These are phyloP conservation scores for Sclerotinia spermophila DNA, from an alignment of 2,329 filamentous ascomycete genomes.

Conservation along the genomic window DNA sequence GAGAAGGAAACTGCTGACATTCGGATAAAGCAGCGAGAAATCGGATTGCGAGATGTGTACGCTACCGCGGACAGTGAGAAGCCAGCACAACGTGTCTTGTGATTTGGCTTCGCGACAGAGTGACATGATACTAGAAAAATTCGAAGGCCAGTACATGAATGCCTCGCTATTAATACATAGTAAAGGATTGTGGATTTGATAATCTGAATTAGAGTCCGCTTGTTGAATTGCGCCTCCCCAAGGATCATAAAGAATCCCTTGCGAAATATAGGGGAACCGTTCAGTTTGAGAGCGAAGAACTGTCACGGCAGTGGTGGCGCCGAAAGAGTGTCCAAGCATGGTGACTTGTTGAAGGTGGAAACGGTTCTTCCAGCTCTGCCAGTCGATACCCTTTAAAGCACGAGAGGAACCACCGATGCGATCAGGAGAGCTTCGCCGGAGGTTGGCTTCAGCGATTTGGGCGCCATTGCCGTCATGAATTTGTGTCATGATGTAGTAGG, in stretches of 20 bases:
- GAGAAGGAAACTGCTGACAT: constrained; percentile 53
- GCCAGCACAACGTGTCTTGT: constrained; percentile 46
- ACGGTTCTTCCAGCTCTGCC: constrained; percentile 53
- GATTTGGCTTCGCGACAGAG: constrained; percentile 54
- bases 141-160: constrained; percentile 67
- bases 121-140: constrained; percentile 54
- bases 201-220: constrained; percentile 43
- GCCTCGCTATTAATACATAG: constrained; percentile 64
- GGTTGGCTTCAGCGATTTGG: constrained; percentile 48
- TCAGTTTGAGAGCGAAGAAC: constrained; percentile 50
- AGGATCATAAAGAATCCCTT: constrained; percentile 64
- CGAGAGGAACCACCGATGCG: constrained; percentile 56
- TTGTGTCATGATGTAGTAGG: constrained; percentile 52
- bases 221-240: constrained; percentile 53
- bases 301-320: constrained; percentile 61
- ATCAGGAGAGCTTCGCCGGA: constrained; percentile 49
- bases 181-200: constrained; percentile 50
- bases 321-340: constrained; percentile 63
- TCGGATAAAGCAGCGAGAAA: constrained; percentile 61
- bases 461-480: constrained; percentile 54
- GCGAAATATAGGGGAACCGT: constrained; percentile 54
- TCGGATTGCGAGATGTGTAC: constrained; percentile 65
- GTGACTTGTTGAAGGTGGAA: constrained; percentile 57
- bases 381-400: constrained; percentile 53
- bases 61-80: constrained; percentile 54